These are phyloP conservation scores for Xylariaceae sp. DNA, from an alignment of 2,329 filamentous ascomycete species.

Conservation along the genomic window DNA sequence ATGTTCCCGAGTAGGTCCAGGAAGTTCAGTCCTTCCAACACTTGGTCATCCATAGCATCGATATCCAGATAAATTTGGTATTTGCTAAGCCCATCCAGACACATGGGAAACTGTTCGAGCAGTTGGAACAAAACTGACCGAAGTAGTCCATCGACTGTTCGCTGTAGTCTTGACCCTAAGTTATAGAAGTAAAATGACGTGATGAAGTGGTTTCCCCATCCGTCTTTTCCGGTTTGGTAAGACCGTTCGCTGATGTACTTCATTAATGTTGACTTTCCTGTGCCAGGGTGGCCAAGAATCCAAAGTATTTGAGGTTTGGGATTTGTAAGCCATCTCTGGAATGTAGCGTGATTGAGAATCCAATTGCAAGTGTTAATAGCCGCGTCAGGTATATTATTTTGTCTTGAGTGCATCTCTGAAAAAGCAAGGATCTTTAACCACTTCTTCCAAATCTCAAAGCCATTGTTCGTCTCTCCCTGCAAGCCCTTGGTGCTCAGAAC, in stretches of 20 bases:
- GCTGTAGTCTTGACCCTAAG: not conserved
- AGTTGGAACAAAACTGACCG: too few relatives aligned
- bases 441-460: not conserved
- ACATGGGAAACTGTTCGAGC: too few relatives aligned
- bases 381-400: not conserved
- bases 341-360: constrained; percentile 2
- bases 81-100: too few relatives aligned
- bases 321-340: not conserved
- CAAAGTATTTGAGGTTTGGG: not conserved
- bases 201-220: not conserved
- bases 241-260: not conserved
- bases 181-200: constrained; percentile 7
- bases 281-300: not conserved
- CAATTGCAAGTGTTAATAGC: not conserved
- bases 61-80: too few relatives aligned
- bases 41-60: too few relatives aligned
- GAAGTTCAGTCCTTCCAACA: too few relatives aligned
- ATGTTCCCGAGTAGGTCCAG: too few relatives aligned
- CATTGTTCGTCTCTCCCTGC: not conserved
- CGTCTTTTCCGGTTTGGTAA: not conserved
- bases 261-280: constrained; percentile 1
- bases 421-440: constrained; percentile 12
- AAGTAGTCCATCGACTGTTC: not conserved
- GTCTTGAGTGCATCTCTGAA: not conserved
- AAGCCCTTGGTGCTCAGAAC: not conserved